phyloP scores from a whole-genome alignment of 148 eudicot species.

The Camellia sinensis region DNA sequence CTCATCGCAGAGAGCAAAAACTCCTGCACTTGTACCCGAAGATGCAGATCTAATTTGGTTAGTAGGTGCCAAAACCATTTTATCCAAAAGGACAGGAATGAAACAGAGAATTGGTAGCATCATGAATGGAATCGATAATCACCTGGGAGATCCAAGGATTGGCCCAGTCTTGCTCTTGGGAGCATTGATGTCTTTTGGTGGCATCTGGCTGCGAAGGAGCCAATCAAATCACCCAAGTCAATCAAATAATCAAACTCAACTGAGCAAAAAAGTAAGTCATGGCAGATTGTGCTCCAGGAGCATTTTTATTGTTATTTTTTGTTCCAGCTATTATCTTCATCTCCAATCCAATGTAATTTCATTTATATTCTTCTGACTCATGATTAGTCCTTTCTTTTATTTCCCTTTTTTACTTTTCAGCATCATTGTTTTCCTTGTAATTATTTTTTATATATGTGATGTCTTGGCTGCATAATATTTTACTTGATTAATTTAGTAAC shows the following conservation, averaged over 20 bases:
- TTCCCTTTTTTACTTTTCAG: too few relatives aligned
- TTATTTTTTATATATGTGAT: neutral
- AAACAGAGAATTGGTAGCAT: conserved; percentile 42
- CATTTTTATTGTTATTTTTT: neutral
- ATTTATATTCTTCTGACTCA: neutral
- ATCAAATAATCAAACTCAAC: conserved; percentile 32
- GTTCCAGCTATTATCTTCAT: neutral
- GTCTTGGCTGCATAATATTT: neutral
- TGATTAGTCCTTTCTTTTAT: neutral
- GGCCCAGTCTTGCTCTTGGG: conserved; percentile 72
- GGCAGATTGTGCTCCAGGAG: neutral
- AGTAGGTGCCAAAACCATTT: too few relatives aligned
- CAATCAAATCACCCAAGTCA: conserved; percentile 39
- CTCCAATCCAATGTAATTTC: neutral
- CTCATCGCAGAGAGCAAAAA: too few relatives aligned
- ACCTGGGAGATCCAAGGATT: conserved; percentile 42
- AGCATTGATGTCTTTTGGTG: conserved; percentile 72
- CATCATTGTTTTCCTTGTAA: neutral
- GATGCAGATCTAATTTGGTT: too few relatives aligned
- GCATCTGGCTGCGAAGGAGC: conserved; percentile 66
- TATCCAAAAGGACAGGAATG: neutral
- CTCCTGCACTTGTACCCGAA: too few relatives aligned
- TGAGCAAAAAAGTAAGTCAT: conserved; percentile 39
- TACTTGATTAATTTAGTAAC: too few relatives aligned
- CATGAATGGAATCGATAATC: conserved; percentile 29